These are phyloP conservation scores for Melanogaster broomeanus DNA, from an alignment of 768 basidiomycete genomes.

Conservation along the genomic window DNA sequence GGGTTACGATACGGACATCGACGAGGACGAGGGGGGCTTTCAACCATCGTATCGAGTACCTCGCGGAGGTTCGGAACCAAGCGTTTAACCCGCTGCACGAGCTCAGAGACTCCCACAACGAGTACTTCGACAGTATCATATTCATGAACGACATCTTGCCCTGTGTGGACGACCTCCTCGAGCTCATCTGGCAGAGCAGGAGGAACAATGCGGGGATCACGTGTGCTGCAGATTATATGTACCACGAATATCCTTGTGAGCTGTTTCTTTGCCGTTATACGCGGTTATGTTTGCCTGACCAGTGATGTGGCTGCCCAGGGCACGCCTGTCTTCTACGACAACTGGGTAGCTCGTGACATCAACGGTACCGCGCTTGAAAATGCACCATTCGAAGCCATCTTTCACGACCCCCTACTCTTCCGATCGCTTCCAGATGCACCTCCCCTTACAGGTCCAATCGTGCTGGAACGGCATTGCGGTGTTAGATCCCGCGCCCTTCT, in stretches of 20 bases:
- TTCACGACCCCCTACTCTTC: slow-evolving; percentile 81
- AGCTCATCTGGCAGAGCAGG: slow-evolving; percentile 95
- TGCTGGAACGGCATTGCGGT: slow-evolving; percentile 99
- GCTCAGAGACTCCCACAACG: slow-evolving; percentile 85
- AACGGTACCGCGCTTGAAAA: slow-evolving; percentile 99
- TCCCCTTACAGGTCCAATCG: slow-evolving; percentile 94
- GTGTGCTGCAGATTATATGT: slow-evolving; percentile 99
- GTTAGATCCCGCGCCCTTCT: slow-evolving; percentile 95
- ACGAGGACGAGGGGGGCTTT: slow-evolving; percentile 93
- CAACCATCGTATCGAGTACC: slow-evolving; percentile 99
- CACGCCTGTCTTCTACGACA: slow-evolving; percentile 95
- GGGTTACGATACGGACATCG: slow-evolving; percentile 90
- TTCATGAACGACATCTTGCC: slow-evolving; percentile 99
- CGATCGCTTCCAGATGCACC: slow-evolving; percentile 84
- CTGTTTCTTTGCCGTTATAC: slow-evolving; percentile 8
- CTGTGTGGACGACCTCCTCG: slow-evolving; percentile 95
- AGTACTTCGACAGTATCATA: slow-evolving; percentile 94
- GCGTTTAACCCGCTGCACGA: slow-evolving; percentile 96
- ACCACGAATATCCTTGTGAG: slow-evolving; percentile 89
- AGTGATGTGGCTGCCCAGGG: slow-evolving; percentile 37
- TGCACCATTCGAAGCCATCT: slow-evolving; percentile 92
- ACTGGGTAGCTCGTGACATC: slow-evolving; percentile 98
- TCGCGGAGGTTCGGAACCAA: slow-evolving; percentile 99
- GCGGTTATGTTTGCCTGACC: background rate
- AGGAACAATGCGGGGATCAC: slow-evolving; percentile 97